phyloP scores from a whole-genome alignment of 306 rosid species.

The Glycine tomentella region DNA sequence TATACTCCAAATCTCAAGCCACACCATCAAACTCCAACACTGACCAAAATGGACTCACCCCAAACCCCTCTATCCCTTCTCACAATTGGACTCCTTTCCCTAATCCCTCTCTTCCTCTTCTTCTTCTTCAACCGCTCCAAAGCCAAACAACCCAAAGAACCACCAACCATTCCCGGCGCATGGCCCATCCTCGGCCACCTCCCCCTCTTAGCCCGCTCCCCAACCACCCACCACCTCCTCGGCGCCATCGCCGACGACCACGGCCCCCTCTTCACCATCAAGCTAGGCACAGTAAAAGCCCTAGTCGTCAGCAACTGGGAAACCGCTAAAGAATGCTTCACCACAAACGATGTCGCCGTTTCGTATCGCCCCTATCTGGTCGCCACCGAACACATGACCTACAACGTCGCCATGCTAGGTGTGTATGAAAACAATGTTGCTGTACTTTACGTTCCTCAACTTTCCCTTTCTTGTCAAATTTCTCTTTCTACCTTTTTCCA shows the following conservation, averaged over 20 bases:
- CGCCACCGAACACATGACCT: slow-evolving; percentile 7
- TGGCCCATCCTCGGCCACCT: slow-evolving; percentile 44
- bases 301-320: slow-evolving; percentile 4
- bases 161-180: slow-evolving; percentile 10
- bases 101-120: not conserved
- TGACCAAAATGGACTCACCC: not conserved
- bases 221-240: slow-evolving; percentile 3
- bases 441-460: no score
- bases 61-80: not conserved
- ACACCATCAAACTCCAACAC: not conserved
- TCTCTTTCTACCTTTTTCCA: no score
- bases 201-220: not conserved
- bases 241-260: slow-evolving; percentile 4
- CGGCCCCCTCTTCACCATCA: slow-evolving; percentile 35
- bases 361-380: slow-evolving; percentile 27
- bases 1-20: not conserved
- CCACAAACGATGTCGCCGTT: not conserved
- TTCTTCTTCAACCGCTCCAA: not conserved
- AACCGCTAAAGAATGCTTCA: slow-evolving; percentile 37
- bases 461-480: no score
- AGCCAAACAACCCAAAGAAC: not conserved
- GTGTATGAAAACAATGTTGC: no score
- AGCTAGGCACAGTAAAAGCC: not conserved
- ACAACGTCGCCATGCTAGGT: slow-evolving; percentile 24
- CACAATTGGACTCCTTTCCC: not conserved